Base-by-base conservation (phyloP, 2,329 filamentous ascomycete genomes). In the Pseudocercospora fijiensis region DNA sequence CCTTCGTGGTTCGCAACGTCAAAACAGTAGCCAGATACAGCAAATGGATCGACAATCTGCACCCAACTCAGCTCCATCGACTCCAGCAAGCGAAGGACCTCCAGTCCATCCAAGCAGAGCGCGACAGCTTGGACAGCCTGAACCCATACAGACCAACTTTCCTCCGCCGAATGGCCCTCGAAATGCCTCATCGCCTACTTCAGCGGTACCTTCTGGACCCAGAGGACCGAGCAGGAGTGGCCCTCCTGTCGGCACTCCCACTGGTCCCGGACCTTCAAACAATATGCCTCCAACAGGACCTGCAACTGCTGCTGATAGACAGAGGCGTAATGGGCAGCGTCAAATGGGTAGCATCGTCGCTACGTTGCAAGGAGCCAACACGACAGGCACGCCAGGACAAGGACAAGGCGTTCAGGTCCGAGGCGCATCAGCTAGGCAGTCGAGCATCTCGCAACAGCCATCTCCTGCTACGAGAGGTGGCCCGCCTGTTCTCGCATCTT, bases 21-120 rank as follows among this genome's bases (percentile, higher is more conserved):
- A 70, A 51, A 22, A 60, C 3, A 63, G 60, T 33, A 65, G 67
- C 10, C 52, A 66, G 26, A 58, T 55, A 13, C 57, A 51, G 41
- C 67, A 65, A 6, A 52, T 56, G 33, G 72, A 73, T 28, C 69
- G 69, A 11, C 65, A 63, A n/a, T 64, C 68, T 63, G 67, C 57
- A n/a, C 61, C 57, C 26, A 67, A 63, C 16, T 71, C 72, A 33
- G 66, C 70, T 1, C 69, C 74, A 24, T 65, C 67, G 9, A 74
- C 75, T 0, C 70, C 74, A 6, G 66, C 69, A 11, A 64, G 59
- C 26, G 71, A 74, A 37, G 71, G 67, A 3, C 65, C 67, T 20
- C 27, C 69, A 2, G 67, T 75, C 4, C 74, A 76, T 63, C 74
- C 74, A 6, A 75, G 72, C 49, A 70, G 74, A 49, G 67, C 66